phyloP scores from a whole-genome alignment of 768 basidiomycete species.

The Crucibulum laeve region DNA sequence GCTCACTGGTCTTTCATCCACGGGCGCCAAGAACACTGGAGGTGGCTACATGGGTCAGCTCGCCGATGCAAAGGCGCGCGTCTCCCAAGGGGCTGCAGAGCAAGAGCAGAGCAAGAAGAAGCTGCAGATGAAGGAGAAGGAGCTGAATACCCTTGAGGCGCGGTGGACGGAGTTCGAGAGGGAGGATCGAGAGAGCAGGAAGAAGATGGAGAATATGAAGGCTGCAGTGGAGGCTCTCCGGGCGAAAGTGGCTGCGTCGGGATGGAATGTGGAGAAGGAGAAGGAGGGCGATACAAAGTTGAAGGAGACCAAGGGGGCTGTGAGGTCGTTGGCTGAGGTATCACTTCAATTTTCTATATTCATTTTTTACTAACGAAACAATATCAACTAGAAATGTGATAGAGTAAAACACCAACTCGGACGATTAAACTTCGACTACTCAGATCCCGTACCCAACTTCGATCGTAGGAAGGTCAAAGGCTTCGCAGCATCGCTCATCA shows the following conservation, averaged over 20 bases:
- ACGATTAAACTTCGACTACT: constrained; percentile 80
- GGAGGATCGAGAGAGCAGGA: constrained; percentile 75
- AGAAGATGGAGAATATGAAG: constrained; percentile 57
- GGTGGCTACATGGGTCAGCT: constrained; percentile 98
- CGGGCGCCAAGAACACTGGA: constrained; percentile 54
- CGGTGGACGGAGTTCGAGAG: constrained; percentile 81
- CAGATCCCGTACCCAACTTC: constrained; percentile 72
- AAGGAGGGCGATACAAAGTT: constrained; percentile 46
- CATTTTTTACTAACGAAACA: not conserved
- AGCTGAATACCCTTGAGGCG: constrained; percentile 70
- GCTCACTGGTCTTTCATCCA: constrained; percentile 84
- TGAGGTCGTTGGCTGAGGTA: constrained; percentile 63
- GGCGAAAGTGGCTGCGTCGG: constrained; percentile 50
- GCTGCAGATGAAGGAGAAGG: constrained; percentile 73
- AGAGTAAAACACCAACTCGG: constrained; percentile 59
- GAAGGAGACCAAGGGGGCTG: constrained; percentile 47
- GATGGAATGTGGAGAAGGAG: constrained; percentile 79
- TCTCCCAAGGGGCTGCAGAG: constrained; percentile 76
- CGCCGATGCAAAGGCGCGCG: constrained; percentile 72
- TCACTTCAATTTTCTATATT: constrained; percentile 9
- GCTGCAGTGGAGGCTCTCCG: constrained; percentile 54
- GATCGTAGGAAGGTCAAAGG: constrained; percentile 88
- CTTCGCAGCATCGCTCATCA: constrained; percentile 84
- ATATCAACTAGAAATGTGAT: constrained; percentile 55
- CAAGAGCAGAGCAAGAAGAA: constrained; percentile 79